Percentiles rank a stretch among this genome's conserved stretches.
Conservation (phyloP, 1,139 yeast genomes). For the Kazachstania sp. region DNA sequence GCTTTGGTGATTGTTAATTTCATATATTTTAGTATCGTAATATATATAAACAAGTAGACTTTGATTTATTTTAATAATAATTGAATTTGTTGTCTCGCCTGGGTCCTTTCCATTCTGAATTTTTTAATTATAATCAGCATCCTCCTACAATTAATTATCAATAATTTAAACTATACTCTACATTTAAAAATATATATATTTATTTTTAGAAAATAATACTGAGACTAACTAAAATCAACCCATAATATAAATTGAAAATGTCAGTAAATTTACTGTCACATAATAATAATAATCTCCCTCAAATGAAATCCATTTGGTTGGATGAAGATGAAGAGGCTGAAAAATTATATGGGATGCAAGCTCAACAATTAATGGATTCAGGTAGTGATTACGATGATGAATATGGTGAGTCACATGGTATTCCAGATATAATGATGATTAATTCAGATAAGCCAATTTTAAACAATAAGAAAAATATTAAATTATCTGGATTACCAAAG, state of each 20-base stretch:
- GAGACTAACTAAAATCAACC: neutral
- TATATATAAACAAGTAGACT: too few species aligned
- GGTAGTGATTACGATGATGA: constrained; percentile 22
- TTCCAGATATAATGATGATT: constrained; percentile 26
- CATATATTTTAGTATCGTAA: too few species aligned
- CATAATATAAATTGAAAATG: neutral
- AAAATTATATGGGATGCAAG: constrained; percentile 26
- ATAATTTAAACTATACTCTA: too few species aligned
- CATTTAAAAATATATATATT: too few species aligned
- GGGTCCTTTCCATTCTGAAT: too few species aligned
- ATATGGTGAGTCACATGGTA: constrained; percentile 17
- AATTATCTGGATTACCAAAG: constrained; percentile 11
- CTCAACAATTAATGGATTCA: constrained; percentile 22
- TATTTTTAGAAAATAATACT: too few species aligned
- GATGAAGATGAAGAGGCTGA: constrained; percentile 34
- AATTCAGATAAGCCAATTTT: constrained; percentile 31
- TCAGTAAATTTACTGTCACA: neutral
- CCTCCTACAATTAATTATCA: too few species aligned
- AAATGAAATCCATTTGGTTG: constrained; percentile 36
- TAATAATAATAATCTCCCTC: constrained; percentile 17
- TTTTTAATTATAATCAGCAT: too few species aligned
- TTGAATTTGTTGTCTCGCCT: too few species aligned
- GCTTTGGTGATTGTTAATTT: too few species aligned
- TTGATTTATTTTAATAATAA: too few species aligned
- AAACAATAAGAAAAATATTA: constrained; percentile 28